Evolutionary conservation across 1,139 yeast species (phyloP).

Genomic region (Kazachstania sp.): DNA sequence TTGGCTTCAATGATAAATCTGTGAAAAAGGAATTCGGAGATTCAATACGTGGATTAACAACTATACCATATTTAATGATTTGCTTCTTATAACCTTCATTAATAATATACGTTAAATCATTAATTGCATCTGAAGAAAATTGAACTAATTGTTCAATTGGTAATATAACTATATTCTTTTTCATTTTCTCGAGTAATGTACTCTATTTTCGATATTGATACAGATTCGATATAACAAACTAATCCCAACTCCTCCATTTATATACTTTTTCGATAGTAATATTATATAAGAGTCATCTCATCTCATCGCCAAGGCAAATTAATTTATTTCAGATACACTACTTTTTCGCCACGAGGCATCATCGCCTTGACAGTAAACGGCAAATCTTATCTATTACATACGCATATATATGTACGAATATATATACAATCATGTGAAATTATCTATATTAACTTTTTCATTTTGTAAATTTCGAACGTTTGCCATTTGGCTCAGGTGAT

Average conservation of each 20-base stretch:
- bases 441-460: not conserved
- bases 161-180: conserved; percentile 4
- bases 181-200: not conserved
- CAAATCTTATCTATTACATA: not conserved
- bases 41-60: conserved; percentile 39
- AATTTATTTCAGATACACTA: too few species aligned
- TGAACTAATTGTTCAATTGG: conserved; percentile 4
- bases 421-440: not conserved
- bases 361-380: not conserved
- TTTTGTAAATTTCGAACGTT: not conserved
- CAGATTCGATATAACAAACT: too few species aligned
- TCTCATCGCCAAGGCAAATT: too few species aligned
- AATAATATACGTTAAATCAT: conserved; percentile 13
- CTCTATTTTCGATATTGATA: too few species aligned
- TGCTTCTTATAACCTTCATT: conserved; percentile 46
- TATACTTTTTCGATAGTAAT: too few species aligned
- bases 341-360: too few species aligned
- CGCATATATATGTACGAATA: not conserved
- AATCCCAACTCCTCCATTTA: too few species aligned
- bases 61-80: conserved; percentile 37
- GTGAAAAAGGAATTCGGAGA: conserved; percentile 23
- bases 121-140: conserved; percentile 6
- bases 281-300: too few species aligned
- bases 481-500: conserved; percentile 1
- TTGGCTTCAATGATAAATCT: conserved; percentile 29